Evolutionary conservation across 164 flowering plant species (phyloP).

Genomic region (Protea cynaroides): DNA sequence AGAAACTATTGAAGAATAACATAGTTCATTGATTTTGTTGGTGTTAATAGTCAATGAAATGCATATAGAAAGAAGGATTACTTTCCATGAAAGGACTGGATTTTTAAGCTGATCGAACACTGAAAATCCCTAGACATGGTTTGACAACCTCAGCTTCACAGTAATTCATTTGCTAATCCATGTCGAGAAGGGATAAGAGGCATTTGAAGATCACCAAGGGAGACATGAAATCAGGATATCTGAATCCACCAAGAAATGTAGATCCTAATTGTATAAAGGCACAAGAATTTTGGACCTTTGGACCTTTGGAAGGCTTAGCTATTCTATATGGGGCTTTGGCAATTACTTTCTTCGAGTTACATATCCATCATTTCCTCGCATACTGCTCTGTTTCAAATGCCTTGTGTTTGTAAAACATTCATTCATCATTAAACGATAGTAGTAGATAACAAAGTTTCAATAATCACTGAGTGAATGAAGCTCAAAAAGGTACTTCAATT

Average conservation of each 20-base stretch:
- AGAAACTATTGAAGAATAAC: too few relatives aligned
- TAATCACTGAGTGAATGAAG: background rate
- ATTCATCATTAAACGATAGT: background rate
- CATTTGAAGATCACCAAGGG: background rate
- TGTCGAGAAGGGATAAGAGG: background rate
- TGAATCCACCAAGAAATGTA: background rate
- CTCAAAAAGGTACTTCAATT: background rate
- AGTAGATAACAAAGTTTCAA: background rate
- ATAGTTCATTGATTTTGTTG: too few relatives aligned
- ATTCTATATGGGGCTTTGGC: background rate
- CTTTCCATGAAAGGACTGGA: too few relatives aligned
- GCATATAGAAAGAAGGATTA: too few relatives aligned
- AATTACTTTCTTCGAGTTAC: background rate
- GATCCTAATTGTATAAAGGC: background rate
- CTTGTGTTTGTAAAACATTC: background rate
- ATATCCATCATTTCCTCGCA: too few relatives aligned
- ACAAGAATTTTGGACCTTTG: too few relatives aligned
- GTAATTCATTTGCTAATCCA: background rate
- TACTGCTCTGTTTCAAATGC: too few relatives aligned
- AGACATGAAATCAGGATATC: background rate
- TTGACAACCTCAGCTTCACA: background rate
- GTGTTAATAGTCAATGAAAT: too few relatives aligned
- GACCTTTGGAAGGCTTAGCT: background rate
- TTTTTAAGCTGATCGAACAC: too few relatives aligned
- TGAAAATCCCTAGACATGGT: too few relatives aligned